phyloP scores from a whole-genome alignment of 2,329 filamentous ascomycete genomes.

The Cercospora janseana region DNA sequence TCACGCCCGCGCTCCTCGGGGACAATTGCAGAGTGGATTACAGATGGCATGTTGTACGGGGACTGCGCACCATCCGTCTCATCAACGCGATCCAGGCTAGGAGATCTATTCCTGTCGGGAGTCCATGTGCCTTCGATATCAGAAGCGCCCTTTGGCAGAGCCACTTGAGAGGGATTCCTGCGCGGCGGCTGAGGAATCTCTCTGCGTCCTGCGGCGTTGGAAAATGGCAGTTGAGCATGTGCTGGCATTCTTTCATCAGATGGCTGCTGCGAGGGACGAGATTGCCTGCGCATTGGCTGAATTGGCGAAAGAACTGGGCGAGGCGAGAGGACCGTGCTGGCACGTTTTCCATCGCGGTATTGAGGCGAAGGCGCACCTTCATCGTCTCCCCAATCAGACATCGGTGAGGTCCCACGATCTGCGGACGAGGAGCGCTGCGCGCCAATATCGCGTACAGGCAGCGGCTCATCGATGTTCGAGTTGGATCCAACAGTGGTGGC shows the following conservation, averaged over 20 bases:
- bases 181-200: conserved; percentile 13
- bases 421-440: conserved; percentile 15
- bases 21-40: conserved; percentile 4
- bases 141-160: conserved; percentile 8
- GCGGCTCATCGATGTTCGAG: not conserved
- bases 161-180: conserved; percentile 9
- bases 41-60: conserved; percentile 15
- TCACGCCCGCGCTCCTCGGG: conserved; percentile 16
- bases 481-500: conserved; percentile 7
- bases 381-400: conserved; percentile 17
- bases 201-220: conserved; percentile 7
- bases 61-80: conserved; percentile 13
- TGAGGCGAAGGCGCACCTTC: conserved; percentile 7
- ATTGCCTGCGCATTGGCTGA: conserved; percentile 15
- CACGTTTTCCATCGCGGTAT: conserved; percentile 1
- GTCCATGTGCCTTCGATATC: conserved; percentile 13
- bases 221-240: conserved; percentile 8
- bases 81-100: conserved; percentile 6
- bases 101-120: not conserved
- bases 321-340: not conserved
- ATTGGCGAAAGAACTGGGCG: conserved; percentile 16
- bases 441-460: conserved; percentile 8
- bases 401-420: conserved; percentile 13
- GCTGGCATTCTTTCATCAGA: conserved; percentile 10
- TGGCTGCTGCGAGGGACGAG: conserved; percentile 2